phyloP scores from a whole-genome alignment of 164 flowering plant species.

The Tetrastigma voinierianum region DNA sequence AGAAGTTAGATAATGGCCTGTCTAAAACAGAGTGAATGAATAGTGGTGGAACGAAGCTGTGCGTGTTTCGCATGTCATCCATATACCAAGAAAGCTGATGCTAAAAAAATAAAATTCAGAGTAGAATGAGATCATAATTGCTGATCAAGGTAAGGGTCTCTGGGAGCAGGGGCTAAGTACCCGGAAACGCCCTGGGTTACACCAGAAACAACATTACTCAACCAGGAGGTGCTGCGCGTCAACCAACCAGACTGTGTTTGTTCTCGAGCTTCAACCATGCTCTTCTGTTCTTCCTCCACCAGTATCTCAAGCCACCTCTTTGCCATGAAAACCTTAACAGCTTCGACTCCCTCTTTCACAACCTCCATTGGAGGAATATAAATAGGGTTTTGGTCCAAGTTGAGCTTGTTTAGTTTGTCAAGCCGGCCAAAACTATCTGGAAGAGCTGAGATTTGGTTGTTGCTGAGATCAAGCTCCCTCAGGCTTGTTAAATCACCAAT shows the following conservation, averaged over 20 bases:
- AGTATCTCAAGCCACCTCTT: conserved; percentile 77
- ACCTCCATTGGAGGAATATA: conserved; percentile 68
- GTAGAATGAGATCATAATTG: conserved; percentile 41
- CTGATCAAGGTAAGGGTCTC: conserved; percentile 72
- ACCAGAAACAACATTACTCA: conserved; percentile 43
- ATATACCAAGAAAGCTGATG: background rate
- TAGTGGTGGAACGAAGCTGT: background rate
- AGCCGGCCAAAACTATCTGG: conserved; percentile 84
- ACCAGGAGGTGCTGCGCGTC: conserved; percentile 77
- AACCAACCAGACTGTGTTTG: conserved; percentile 57
- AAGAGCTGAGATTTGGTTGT: conserved; percentile 84
- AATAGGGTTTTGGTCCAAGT: conserved; percentile 85
- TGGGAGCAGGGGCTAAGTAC: conserved; percentile 41
- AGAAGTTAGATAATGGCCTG: background rate
- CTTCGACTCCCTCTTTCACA: conserved; percentile 71
- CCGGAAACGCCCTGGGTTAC: conserved; percentile 46
- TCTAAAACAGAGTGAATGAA: background rate
- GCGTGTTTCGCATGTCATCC: background rate
- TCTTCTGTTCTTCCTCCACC: conserved; percentile 62
- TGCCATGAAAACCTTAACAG: conserved; percentile 76
- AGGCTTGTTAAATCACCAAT: conserved; percentile 81
- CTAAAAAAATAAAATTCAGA: background rate
- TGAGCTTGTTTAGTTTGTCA: conserved; percentile 67
- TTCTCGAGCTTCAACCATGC: conserved; percentile 33
- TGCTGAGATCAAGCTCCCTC: conserved; percentile 81